phyloP scores from a whole-genome alignment of 2,329 filamentous ascomycete species.

The Scytalidium lignicola region DNA sequence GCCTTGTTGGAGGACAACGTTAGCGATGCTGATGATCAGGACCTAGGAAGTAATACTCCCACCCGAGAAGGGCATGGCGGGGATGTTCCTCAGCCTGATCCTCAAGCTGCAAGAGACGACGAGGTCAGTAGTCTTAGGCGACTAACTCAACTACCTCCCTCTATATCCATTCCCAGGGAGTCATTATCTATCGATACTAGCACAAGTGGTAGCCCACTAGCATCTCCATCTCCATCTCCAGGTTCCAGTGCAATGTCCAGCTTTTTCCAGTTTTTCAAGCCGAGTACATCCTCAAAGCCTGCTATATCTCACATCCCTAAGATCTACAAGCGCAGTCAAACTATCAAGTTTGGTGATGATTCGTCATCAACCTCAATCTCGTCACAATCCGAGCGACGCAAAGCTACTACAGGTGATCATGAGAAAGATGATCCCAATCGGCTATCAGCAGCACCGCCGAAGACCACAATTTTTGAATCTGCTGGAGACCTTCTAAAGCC shows the following conservation, averaged over 20 bases:
- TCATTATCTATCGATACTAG: background rate
- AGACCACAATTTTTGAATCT: constrained; percentile 90
- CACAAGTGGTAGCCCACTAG: background rate
- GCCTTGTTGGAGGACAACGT: constrained; percentile 15
- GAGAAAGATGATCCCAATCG: constrained; percentile 39
- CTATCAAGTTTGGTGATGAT: constrained; percentile 45
- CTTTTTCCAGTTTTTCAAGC: constrained; percentile 68
- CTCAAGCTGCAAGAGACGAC: constrained; percentile 62
- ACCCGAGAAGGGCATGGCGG: constrained; percentile 34
- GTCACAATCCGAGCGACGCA: constrained; percentile 25
- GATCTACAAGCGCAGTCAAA: constrained; percentile 76
- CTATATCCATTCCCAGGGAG: background rate
- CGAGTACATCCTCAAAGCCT: constrained; percentile 22
- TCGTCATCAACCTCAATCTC: constrained; percentile 9
- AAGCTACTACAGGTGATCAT: constrained; percentile 21
- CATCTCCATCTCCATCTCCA: background rate
- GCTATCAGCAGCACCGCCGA: constrained; percentile 65
- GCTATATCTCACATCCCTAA: constrained; percentile 46
- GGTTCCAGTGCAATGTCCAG: constrained; percentile 30
- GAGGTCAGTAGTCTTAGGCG: constrained; percentile 50
- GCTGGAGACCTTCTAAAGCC: constrained; percentile 90
- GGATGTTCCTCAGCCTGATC: constrained; percentile 67
- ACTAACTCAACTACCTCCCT: constrained; percentile 29
- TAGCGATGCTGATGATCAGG: constrained; percentile 22
- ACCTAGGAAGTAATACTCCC: constrained; percentile 33